Conservation (phyloP, 2,329 filamentous ascomycete species). For the Diaporthe sp. region DNA sequence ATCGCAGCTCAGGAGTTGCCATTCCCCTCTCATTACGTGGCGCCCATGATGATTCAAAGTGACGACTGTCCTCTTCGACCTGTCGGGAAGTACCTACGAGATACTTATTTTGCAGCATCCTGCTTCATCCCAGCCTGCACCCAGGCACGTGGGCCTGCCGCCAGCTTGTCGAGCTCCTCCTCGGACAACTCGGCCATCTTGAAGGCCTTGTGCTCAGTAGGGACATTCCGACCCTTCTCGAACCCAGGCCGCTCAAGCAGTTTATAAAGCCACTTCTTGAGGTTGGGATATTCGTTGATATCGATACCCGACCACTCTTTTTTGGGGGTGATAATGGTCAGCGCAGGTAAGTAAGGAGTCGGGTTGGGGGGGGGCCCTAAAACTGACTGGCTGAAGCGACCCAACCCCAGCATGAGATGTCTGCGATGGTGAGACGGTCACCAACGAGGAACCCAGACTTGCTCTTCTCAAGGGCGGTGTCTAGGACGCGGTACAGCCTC, state of each 20-base stretch:
- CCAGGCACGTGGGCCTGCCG: slow-evolving; percentile 66
- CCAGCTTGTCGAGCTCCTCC: slow-evolving; percentile 66
- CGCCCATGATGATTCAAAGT: neutral
- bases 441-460: slow-evolving; percentile 73
- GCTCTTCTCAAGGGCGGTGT: slow-evolving; percentile 75
- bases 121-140: slow-evolving; percentile 75
- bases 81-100: too few species aligned
- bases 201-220: slow-evolving; percentile 71
- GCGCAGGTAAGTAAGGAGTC: neutral
- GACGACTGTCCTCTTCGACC: too few species aligned
- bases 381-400: slow-evolving; percentile 67
- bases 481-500: slow-evolving; percentile 84
- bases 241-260: slow-evolving; percentile 78
- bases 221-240: slow-evolving; percentile 80
- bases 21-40: neutral
- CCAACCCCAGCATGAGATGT: slow-evolving; percentile 88
- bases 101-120: slow-evolving; percentile 62
- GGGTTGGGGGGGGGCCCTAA: too few species aligned
- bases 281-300: slow-evolving; percentile 79
- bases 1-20: too few species aligned
- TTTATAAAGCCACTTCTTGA: slow-evolving; percentile 83
- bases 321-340: neutral
- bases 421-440: slow-evolving; percentile 79
- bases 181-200: slow-evolving; percentile 51
- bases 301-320: slow-evolving; percentile 76